A percentile compares a stretch with the other conserved stretches of the same genome.
Conservation (phyloP, 2,329 filamentous ascomycete genomes). For the Lasiodiplodia citricola region DNA sequence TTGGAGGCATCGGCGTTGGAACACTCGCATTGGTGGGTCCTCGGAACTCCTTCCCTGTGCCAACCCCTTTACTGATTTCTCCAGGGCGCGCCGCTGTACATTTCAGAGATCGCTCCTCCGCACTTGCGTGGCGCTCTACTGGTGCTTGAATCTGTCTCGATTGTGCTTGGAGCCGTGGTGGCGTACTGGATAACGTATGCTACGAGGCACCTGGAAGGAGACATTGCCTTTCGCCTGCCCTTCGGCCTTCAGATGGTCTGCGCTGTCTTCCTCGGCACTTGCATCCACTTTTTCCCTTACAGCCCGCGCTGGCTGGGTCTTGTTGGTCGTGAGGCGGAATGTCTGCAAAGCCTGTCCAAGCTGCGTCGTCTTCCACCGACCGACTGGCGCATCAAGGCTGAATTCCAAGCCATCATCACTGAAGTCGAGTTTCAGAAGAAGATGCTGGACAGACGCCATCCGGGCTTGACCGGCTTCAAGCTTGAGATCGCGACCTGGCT, state of each 20-base stretch:
- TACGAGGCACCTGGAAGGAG: constrained; percentile 47
- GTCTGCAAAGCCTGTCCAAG: constrained; percentile 35
- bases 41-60: fast-evolving
- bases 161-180: constrained; percentile 49
- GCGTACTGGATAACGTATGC: constrained; percentile 52
- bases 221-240: constrained; percentile 55
- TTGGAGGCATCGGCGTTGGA: constrained; percentile 40
- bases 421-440: constrained; percentile 29
- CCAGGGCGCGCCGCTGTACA: constrained; percentile 65
- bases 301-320: constrained; percentile 41
- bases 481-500: constrained; percentile 34
- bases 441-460: constrained; percentile 10
- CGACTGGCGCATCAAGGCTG: constrained; percentile 28
- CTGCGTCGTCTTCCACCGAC: constrained; percentile 33
- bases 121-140: constrained; percentile 70
- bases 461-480: background rate
- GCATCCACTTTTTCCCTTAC: constrained; percentile 41
- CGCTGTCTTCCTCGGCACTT: constrained; percentile 36
- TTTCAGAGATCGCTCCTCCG: constrained; percentile 72
- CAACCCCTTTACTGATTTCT: constrained; percentile 39
- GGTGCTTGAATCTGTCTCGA: constrained; percentile 49
- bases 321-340: constrained; percentile 39
- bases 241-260: constrained; percentile 54
- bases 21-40: constrained; percentile 42
- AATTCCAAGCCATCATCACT: constrained; percentile 31